Evolutionary conservation across 1,284 basidiomycete species (phyloP).

Genomic region (Trichosporon inkin): DNA sequence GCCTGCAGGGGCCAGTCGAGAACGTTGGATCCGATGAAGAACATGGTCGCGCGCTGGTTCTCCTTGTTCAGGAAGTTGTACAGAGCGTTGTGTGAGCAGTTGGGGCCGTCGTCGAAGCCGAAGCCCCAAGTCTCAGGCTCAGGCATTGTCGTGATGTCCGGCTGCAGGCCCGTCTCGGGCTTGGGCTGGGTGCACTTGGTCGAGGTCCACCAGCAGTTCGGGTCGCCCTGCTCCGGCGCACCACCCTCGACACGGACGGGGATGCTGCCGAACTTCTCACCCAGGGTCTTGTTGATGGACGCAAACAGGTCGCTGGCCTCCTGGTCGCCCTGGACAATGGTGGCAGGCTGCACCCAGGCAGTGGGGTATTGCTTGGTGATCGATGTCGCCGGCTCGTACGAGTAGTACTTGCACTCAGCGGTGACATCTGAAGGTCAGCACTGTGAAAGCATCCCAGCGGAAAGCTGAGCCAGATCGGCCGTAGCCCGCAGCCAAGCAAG

Average conservation of each 20-base stretch:
- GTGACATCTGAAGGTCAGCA: conserved; percentile 12
- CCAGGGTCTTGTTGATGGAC: conserved; percentile 32
- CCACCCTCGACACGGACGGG: neutral
- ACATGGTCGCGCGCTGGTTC: conserved; percentile 55
- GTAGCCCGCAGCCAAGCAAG: neutral
- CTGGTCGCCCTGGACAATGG: conserved; percentile 48
- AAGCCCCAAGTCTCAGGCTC: conserved; percentile 56
- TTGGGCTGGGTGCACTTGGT: conserved; percentile 45
- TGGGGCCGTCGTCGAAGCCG: conserved; percentile 55
- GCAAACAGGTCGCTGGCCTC: conserved; percentile 43
- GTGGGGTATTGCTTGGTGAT: conserved; percentile 40
- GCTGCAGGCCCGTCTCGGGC: conserved; percentile 28
- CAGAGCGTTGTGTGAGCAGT: conserved; percentile 55
- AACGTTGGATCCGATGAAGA: conserved; percentile 55
- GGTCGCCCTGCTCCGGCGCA: neutral
- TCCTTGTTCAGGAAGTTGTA: conserved; percentile 54
- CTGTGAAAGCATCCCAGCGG: no score
- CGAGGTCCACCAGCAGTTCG: conserved; percentile 49
- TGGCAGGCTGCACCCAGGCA: conserved; percentile 45
- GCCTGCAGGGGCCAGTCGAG: conserved; percentile 57
- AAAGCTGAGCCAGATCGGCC: neutral
- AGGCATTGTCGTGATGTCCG: conserved; percentile 49
- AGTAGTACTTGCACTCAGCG: conserved; percentile 39
- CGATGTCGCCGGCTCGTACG: conserved; percentile 33
- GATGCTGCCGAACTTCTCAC: conserved; percentile 9